phyloP scores from a whole-genome alignment of 176 grass and related monocot species.

The Phoenix dactylifera region DNA sequence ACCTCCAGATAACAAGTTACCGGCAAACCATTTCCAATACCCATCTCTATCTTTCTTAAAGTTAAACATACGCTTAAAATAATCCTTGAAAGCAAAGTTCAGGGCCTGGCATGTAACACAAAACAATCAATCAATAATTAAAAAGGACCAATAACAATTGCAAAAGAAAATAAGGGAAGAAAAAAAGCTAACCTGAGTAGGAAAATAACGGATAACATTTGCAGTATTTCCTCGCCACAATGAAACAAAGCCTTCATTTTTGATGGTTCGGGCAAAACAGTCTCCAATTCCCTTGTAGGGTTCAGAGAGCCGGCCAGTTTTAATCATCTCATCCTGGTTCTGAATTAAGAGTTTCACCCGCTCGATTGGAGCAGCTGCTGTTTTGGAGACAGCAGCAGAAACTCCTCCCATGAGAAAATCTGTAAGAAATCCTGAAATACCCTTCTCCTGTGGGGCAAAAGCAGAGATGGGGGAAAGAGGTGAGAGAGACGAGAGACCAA shows the following conservation, averaged over 20 bases:
- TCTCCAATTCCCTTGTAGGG: slow-evolving; percentile 11
- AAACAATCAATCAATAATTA: too few species aligned
- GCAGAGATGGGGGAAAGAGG: not conserved
- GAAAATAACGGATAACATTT: slow-evolving; percentile 18
- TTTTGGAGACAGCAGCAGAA: not conserved
- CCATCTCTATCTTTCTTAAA: slow-evolving; percentile 5
- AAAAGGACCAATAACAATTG: too few species aligned
- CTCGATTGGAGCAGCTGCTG: slow-evolving; percentile 9
- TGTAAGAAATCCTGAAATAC: not conserved
- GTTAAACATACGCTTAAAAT: slow-evolving; percentile 16
- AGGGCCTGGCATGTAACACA: not conserved
- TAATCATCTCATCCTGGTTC: slow-evolving; percentile 18
- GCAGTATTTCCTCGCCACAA: slow-evolving; percentile 13
- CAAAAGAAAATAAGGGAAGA: too few species aligned
- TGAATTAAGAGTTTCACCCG: slow-evolving; percentile 14
- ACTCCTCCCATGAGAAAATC: too few species aligned
- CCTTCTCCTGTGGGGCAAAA: slow-evolving; percentile 5
- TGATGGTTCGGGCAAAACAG: slow-evolving; percentile 6
- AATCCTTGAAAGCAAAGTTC: slow-evolving; percentile 16
- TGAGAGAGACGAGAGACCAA: not conserved
- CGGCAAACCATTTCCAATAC: slow-evolving; percentile 8
- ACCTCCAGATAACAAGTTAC: slow-evolving; percentile 13
- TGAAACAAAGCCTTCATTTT: not conserved
- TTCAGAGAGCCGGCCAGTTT: slow-evolving; percentile 13
- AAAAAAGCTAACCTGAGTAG: not conserved